Base-by-base conservation (phyloP, 2,329 filamentous ascomycete species). In the Trichoderma oligosporum region DNA sequence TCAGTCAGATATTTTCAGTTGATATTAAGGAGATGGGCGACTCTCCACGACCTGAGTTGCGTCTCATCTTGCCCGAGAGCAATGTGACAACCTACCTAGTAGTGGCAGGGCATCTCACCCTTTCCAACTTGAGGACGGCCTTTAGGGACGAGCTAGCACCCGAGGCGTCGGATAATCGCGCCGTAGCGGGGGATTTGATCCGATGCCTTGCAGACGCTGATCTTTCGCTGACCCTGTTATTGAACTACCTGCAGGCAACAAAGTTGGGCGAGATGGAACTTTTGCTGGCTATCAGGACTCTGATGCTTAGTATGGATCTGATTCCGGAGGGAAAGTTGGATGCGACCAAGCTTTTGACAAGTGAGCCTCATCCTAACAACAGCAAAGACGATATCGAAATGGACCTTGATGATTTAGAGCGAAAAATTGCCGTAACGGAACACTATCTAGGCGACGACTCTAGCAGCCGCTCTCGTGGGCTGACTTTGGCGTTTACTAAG, bases 261-360 rank as follows among this genome's bases (percentile, higher is more conserved):
- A 82, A 83, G 64, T 77, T 91, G 16, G 82, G 84, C 3, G 76
- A 87, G 38, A 73, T 79, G 3, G 88, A 91, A 67, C 76, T 91
- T 5, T 78, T 90, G 2, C 75, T 85, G 56, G 82, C 84, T 4
- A 81, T 91, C 52, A 81, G 83, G 53, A 73, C 82, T 2, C 75
- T 91, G 14, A 87, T 91, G 75, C 78, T 82, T 45, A 91, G 85
- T 63, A 78, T 92, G 38, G 86, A 87, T 60, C 69, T 85, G 31
- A 74, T 83, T 20, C 74, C 77, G 29, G 76, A 79, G 49, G 71
- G 63, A 56, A 71, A 65, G 61, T 62, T 64, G 49, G 71, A 63
- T 12, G 64, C 60, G 20, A 68, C 62, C 24, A 73, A 72, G 54
- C 66, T 73, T 5, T 48, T 70, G 52, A 68, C 65, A 38, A 66